These are phyloP conservation scores for Thermothielavioides terrestris DNA, from an alignment of 495 filamentous ascomycete genomes.

Conservation along the genomic window DNA sequence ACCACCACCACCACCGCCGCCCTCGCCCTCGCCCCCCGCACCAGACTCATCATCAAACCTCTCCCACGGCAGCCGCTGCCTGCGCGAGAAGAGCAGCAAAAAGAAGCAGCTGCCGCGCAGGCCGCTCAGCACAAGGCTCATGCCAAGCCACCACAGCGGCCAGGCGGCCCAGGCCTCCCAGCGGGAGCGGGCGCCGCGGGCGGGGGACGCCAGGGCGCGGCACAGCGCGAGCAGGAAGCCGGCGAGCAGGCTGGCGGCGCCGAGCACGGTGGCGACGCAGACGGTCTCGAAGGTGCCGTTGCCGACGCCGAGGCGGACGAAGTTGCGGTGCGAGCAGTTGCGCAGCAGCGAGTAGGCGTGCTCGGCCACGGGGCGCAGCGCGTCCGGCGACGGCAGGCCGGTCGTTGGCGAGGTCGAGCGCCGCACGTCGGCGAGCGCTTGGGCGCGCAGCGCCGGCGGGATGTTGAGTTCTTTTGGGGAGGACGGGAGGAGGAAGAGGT, in stretches of 20 bases:
- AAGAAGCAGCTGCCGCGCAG: constrained; percentile 36
- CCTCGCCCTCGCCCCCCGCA: constrained; percentile 1
- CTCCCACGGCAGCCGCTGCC: constrained; percentile 37
- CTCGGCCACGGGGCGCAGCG: constrained; percentile 31
- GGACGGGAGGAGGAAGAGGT: constrained; percentile 29
- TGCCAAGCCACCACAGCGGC: constrained; percentile 34
- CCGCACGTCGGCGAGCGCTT: constrained; percentile 23
- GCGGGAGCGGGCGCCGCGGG: constrained; percentile 23
- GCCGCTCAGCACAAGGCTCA: constrained; percentile 30
- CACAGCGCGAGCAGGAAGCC: constrained; percentile 29
- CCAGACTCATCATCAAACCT: constrained; percentile 26
- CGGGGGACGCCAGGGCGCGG: constrained; percentile 26
- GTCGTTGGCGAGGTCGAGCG: too few species aligned
- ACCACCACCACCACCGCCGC: not conserved
- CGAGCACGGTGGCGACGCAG: constrained; percentile 33
- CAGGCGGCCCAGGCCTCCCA: constrained; percentile 32
- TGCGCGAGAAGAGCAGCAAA: constrained; percentile 31
- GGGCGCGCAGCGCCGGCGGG: constrained; percentile 25
- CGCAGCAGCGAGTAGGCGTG: constrained; percentile 38
- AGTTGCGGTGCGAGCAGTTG: constrained; percentile 44
- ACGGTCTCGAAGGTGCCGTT: constrained; percentile 39
- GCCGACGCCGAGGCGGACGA: constrained; percentile 38
- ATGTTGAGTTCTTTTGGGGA: constrained; percentile 36
- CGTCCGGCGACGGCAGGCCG: constrained; percentile 21
- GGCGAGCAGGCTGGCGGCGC: constrained; percentile 22